These are phyloP conservation scores for Colletotrichum filicis DNA, from an alignment of 2,329 filamentous ascomycete species.

Conservation along the genomic window DNA sequence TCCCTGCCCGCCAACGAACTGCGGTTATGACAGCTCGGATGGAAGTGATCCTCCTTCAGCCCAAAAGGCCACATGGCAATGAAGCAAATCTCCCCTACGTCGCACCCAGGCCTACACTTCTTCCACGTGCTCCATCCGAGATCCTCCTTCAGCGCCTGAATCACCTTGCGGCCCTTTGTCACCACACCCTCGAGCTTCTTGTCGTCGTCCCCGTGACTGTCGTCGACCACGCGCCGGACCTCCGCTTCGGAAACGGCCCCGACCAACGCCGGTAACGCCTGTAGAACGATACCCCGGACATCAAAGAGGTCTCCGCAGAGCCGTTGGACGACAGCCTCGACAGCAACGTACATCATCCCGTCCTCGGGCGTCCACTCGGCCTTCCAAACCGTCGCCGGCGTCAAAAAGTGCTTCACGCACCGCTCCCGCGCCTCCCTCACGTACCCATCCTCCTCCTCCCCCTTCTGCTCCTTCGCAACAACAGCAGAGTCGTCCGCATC, in stretches of 20 bases:
- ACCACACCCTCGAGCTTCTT: constrained; percentile 7
- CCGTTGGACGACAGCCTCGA: constrained; percentile 49
- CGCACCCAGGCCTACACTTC: constrained; percentile 61
- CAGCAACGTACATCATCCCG: constrained; percentile 54
- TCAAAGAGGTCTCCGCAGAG: constrained; percentile 48
- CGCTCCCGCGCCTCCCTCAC: constrained; percentile 52
- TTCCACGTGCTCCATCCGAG: constrained; percentile 72
- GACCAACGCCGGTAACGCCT: constrained; percentile 13
- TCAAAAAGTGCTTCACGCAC: constrained; percentile 60
- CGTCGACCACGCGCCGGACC: not conserved
- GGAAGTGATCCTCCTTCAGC: constrained; percentile 61
- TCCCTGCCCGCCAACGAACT: constrained; percentile 7
- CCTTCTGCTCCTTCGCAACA: constrained; percentile 15
- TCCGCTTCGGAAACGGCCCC: not conserved
- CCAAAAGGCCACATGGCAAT: constrained; percentile 75
- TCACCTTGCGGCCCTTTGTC: constrained; percentile 14
- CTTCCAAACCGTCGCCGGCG: constrained; percentile 39
- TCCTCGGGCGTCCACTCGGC: constrained; percentile 53
- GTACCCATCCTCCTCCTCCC: constrained; percentile 44
- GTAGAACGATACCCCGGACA: not conserved
- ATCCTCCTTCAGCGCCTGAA: constrained; percentile 53
- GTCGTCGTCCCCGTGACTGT: too few species aligned
- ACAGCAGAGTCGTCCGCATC: constrained; percentile 18
- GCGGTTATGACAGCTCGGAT: constrained; percentile 28
- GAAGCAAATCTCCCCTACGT: constrained; percentile 64